A percentile compares a stretch with the other conserved stretches of the same genome.
phyloP scores from a whole-genome alignment of 163 green algal species.

The Scenedesmus sp. region DNA sequence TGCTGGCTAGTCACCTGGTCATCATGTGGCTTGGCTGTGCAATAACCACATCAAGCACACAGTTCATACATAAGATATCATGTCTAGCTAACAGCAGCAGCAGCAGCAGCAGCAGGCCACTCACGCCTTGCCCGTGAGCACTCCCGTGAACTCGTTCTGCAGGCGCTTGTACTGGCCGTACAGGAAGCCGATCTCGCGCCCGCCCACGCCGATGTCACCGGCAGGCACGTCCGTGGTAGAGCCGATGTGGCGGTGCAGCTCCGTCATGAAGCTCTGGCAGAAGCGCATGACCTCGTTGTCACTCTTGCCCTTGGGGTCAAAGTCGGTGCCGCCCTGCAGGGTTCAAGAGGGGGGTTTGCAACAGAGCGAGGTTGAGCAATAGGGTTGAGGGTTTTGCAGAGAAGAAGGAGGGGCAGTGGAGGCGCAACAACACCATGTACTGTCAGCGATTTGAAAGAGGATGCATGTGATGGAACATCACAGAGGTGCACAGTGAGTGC shows the following conservation, averaged over 20 bases:
- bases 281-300: slow-evolving; percentile 82
- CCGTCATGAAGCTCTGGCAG: slow-evolving; percentile 92
- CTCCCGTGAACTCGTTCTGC: slow-evolving; percentile 69
- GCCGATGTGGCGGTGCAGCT: slow-evolving; percentile 86
- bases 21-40: too few species aligned
- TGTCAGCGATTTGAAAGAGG: too few species aligned
- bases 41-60: too few species aligned
- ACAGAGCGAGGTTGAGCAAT: too few species aligned
- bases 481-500: too few species aligned
- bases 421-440: too few species aligned
- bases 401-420: too few species aligned
- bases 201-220: slow-evolving; percentile 90
- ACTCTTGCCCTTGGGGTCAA: slow-evolving; percentile 72
- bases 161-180: slow-evolving; percentile 90
- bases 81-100: too few species aligned
- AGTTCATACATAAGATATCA: too few species aligned
- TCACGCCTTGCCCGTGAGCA: slow-evolving; percentile 87
- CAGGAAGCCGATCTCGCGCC: slow-evolving; percentile 87
- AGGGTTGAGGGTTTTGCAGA: neutral
- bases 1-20: neutral
- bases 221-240: slow-evolving; percentile 82
- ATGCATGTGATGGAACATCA: too few species aligned
- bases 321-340: slow-evolving; percentile 59
- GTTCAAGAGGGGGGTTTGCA: neutral
- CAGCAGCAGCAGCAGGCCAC: neutral